phyloP scores from a whole-genome alignment of 129 eudicot species.

The Daucus carota region DNA sequence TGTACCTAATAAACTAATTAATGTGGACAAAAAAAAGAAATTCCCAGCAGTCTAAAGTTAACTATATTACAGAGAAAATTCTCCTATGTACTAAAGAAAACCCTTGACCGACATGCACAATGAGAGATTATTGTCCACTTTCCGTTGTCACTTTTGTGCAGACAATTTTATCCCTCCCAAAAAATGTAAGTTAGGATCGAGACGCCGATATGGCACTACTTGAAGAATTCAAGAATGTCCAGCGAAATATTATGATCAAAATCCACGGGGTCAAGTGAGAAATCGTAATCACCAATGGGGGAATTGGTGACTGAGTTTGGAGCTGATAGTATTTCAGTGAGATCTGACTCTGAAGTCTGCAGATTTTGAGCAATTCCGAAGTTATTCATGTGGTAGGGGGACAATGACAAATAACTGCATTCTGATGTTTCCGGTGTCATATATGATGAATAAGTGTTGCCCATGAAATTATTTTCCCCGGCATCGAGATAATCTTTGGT shows the following conservation, averaged over 20 bases:
- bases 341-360: conserved; percentile 43
- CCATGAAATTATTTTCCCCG: conserved; percentile 9
- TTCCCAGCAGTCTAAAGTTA: background rate
- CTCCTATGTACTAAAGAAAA: background rate
- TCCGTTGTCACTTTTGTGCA: background rate
- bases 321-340: conserved; percentile 40
- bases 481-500: conserved; percentile 21
- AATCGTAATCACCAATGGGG: conserved; percentile 32
- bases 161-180: background rate
- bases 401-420: conserved; percentile 21
- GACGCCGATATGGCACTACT: background rate
- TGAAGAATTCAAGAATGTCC: conserved; percentile 28
- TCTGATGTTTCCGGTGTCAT: conserved; percentile 26
- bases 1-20: background rate
- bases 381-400: conserved; percentile 12
- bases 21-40: background rate
- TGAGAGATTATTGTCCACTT: conserved; percentile 5
- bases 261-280: conserved; percentile 40
- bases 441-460: conserved; percentile 28
- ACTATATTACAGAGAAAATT: background rate
- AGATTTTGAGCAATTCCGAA: conserved; percentile 17
- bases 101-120: conserved; percentile 7
- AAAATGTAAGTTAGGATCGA: conserved; percentile 10
- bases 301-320: conserved; percentile 47
- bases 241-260: conserved; percentile 27